Evolutionary conservation across 345 rosid species (phyloP).

Genomic region (Gossypium thurberi): DNA sequence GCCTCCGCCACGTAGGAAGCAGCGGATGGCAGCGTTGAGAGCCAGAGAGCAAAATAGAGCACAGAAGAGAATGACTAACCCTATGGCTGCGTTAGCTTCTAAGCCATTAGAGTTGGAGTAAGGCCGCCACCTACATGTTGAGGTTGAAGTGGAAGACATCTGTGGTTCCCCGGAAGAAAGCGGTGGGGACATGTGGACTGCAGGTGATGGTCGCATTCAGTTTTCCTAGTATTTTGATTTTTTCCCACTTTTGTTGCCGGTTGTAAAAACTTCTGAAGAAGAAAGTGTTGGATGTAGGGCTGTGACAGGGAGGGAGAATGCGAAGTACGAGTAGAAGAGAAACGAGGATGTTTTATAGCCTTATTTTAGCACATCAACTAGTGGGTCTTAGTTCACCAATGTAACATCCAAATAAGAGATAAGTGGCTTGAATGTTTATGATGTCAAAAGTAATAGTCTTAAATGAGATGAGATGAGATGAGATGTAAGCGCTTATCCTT

Average conservation of each 20-base stretch:
- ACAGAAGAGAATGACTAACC: slow-evolving; percentile 48
- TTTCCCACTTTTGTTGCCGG: too few species aligned
- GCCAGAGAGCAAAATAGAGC: slow-evolving; percentile 50
- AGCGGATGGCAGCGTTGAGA: slow-evolving; percentile 54
- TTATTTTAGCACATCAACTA: neutral
- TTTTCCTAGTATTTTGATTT: neutral
- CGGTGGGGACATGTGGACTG: slow-evolving; percentile 18
- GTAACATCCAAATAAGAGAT: neutral
- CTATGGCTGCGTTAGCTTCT: slow-evolving; percentile 39
- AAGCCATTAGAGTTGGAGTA: slow-evolving; percentile 38
- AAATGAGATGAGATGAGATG: slow-evolving; percentile 1
- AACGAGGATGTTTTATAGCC: slow-evolving; percentile 5
- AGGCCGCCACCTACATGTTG: slow-evolving; percentile 38
- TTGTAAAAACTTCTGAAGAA: neutral
- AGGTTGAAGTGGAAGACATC: slow-evolving; percentile 19
- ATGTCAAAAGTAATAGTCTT: neutral
- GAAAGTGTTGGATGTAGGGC: neutral
- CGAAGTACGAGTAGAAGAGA: neutral
- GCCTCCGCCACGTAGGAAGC: slow-evolving; percentile 35
- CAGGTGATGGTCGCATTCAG: slow-evolving; percentile 13
- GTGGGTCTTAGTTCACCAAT: neutral
- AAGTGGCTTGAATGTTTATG: neutral
- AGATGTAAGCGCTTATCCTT: neutral
- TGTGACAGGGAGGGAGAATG: too few species aligned
- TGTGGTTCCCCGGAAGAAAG: slow-evolving; percentile 16